Base-by-base conservation (phyloP, 169 alveolate species). In the Plasmodium berghei region DNA sequence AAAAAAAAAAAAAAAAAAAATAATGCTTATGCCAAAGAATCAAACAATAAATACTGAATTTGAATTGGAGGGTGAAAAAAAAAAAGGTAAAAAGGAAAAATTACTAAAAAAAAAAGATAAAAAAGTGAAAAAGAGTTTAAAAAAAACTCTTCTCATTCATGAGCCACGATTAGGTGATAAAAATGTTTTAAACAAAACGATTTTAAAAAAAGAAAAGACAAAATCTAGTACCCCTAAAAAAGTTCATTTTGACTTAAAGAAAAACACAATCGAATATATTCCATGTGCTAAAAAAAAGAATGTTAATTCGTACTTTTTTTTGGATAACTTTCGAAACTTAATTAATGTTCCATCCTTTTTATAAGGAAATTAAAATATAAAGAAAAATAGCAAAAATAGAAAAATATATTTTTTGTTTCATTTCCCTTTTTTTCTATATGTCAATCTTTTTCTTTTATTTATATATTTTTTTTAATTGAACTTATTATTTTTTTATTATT, bases 131-230 rank as follows among this genome's bases (percentile, higher is more conserved):
- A 52, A 14, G 59, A 10, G 59, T 16, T 52, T 16, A 52, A 52
- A 52, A 16, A 16, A 16, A 14, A 52, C 59, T 14, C 20, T 52
- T 12, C 20, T 16, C 0, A 52, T 52, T 16, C 59, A 52, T 12
- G 59, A 34, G 8, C 42, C 42, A 34, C 6, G 42, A 34, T 34
- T 34, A 34, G 42, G 42, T 34, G 42, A 34, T 34, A 1, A 34
- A 34, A 4, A 34, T 34, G 42, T 34, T 5, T 34, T 34, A 34
- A 34, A 5, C 24, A 75, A 75, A 75, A 63, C 89, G 1, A 75
- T 75, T 64, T 75, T 75, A 70, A 75, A 75, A 62, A 75, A 75
- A 58, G 89, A 75, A 45, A 75, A 75, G 64, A 48, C 77, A 54
- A 75, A 75, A 58, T 62, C 74, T 14, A 49, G 16, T 67, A 66